phyloP scores from a whole-genome alignment of 495 filamentous ascomycete genomes.

The Pyrenopolyporus hunteri region DNA sequence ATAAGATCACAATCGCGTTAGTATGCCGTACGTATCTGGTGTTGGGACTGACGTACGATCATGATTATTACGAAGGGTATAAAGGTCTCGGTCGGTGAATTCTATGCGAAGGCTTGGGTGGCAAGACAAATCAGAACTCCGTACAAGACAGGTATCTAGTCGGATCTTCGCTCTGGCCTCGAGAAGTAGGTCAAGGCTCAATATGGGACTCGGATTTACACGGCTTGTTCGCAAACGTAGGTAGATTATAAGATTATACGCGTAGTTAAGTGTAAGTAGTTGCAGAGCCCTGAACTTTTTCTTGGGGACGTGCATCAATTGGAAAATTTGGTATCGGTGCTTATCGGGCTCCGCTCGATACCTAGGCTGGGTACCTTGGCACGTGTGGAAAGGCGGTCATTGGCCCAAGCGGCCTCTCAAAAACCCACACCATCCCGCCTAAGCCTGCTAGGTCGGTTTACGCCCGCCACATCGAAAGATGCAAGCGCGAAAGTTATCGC shows the following conservation, averaged over 20 bases:
- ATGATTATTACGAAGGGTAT: slow-evolving; percentile 12
- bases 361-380: slow-evolving; percentile 6
- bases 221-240: no score
- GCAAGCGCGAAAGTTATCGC: slow-evolving; percentile 40
- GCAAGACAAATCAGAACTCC: not conserved
- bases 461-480: slow-evolving; percentile 33
- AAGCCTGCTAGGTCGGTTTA: slow-evolving; percentile 13
- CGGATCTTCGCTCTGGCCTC: no score
- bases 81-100: not conserved
- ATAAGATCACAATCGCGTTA: slow-evolving; percentile 25
- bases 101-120: not conserved
- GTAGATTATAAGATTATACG: not conserved
- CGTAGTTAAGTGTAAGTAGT: not conserved
- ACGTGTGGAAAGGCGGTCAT: not conserved
- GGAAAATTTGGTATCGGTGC: slow-evolving; percentile 32
- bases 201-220: no score
- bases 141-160: no score
- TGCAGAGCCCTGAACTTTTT: slow-evolving; percentile 7
- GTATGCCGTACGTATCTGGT: slow-evolving; percentile 1
- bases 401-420: slow-evolving; percentile 10
- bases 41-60: slow-evolving; percentile 31
- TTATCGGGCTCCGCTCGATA: slow-evolving; percentile 21
- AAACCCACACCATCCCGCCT: slow-evolving; percentile 34
- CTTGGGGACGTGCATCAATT: slow-evolving; percentile 12
- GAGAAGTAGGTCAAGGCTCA: no score